Evolutionary conservation across 805 yeast species (phyloP).

Genomic region (Barnettozyma botsteinii): DNA sequence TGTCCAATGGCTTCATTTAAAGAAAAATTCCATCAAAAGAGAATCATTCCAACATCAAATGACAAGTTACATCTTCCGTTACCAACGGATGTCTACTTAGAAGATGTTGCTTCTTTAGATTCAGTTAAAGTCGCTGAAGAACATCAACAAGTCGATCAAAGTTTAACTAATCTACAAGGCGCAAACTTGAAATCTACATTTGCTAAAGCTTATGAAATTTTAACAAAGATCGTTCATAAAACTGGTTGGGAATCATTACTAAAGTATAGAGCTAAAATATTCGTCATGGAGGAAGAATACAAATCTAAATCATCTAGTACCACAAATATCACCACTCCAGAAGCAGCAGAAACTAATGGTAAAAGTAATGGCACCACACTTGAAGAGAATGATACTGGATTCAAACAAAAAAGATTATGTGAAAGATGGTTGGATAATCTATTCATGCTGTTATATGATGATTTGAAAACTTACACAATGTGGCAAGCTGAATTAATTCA

Average conservation of each 20-base stretch:
- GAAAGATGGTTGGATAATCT: constrained; percentile 71
- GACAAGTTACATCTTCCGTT: constrained; percentile 67
- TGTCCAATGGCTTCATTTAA: constrained; percentile 73
- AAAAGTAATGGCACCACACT: constrained; percentile 4
- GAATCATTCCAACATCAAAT: constrained; percentile 48
- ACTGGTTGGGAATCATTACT: constrained; percentile 71
- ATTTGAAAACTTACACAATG: constrained; percentile 75
- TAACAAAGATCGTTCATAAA: constrained; percentile 58
- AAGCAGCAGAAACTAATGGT: neutral
- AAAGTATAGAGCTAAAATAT: constrained; percentile 53
- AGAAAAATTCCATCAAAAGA: constrained; percentile 56
- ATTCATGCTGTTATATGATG: constrained; percentile 66
- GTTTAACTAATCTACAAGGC: constrained; percentile 59
- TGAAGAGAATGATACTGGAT: constrained; percentile 30
- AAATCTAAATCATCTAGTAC: constrained; percentile 29
- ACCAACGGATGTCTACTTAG: constrained; percentile 67
- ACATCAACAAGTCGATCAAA: constrained; percentile 59
- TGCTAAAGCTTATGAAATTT: constrained; percentile 50
- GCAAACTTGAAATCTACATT: constrained; percentile 57
- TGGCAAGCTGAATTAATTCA: constrained; percentile 92
- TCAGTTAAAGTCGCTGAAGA: constrained; percentile 61
- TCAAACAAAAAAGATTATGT: constrained; percentile 60
- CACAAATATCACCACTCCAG: constrained; percentile 2
- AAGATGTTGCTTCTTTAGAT: constrained; percentile 61
- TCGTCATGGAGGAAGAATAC: constrained; percentile 65